Evolutionary conservation across 768 basidiomycete genomes (phyloP), one percentile per base, ranked within the genome.

Genomic region (Paxillus rubicundulus): DNA sequence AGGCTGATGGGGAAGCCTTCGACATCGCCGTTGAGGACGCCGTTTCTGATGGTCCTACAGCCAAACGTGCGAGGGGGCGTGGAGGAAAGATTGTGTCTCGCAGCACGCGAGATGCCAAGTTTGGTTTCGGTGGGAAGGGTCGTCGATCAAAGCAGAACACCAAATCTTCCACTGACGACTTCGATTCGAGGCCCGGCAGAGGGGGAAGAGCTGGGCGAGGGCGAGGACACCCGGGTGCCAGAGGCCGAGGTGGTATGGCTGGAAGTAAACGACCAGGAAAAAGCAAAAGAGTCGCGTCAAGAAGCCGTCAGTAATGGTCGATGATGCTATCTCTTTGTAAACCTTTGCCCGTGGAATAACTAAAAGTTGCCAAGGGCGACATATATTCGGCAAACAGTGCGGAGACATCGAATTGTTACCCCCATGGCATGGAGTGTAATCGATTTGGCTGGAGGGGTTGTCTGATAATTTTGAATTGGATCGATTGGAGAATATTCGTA

Each of bases 11-110:
- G 49, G 80, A 77, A 5, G 86, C 82, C 27, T 97, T 97, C 63
- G 93, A 95, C 62, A 79, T 98, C 53, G 87, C 89, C 0, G 84
- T 97, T 33, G 93, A 98, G 66, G 90, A 96, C 53, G 92, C 92
- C 9, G 84, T 95, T 60, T 71, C 85, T 27, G 85, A 88, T 60
- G 81, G 81, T 13, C 87, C 87, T 10, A 64, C 76, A 5, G 76
- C 82, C 51, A 87, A 88, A 50, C 79, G 79, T n/a, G 65, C 72
- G 44, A 73, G 64, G 53, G 34, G 51, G 33, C 60, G 47, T 28
- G 56, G 58, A 39, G 71, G 67, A 18, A 58, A 61, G 32, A 65
- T 69, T 70, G 59, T 87, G 55, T 74, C 81, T 41, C 82, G 90
- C 16, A 66, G 75, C 21, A 77, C 75, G 13, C 81, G 92, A 38